Evolutionary conservation across 2,329 filamentous ascomycete species (phyloP).

Genomic region (Ramularia endophylla): DNA sequence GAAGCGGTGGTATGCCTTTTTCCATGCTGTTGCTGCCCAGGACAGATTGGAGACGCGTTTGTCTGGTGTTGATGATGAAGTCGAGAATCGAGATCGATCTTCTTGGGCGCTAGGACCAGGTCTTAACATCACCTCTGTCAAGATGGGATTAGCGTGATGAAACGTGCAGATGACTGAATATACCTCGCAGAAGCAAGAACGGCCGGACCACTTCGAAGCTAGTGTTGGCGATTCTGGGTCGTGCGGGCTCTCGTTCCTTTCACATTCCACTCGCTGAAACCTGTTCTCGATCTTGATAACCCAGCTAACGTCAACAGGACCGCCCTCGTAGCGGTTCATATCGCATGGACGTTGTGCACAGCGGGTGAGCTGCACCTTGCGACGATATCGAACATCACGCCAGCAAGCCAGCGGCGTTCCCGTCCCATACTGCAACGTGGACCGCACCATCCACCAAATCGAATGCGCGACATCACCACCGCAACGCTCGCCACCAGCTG

Average conservation of each 20-base stretch:
- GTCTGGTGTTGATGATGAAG: not conserved
- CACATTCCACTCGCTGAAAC: not conserved
- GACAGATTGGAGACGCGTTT: not conserved
- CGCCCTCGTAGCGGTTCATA: not conserved
- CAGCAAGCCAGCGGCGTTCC: constrained; percentile 2
- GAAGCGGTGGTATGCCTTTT: constrained; percentile 50
- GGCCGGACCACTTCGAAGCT: not conserved
- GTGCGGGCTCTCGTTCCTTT: not conserved
- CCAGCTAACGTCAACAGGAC: not conserved
- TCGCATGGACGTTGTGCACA: no score
- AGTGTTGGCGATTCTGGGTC: not conserved
- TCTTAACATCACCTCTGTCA: no score
- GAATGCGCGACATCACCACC: not conserved
- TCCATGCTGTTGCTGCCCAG: constrained; percentile 15
- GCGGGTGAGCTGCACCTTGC: not conserved
- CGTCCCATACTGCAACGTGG: constrained; percentile 7
- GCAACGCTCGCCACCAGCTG: not conserved
- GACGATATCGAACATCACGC: not conserved
- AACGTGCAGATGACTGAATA: no score
- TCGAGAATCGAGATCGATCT: no score
- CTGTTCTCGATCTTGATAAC: not conserved
- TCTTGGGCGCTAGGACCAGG: no score
- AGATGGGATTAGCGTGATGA: no score
- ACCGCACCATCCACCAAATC: not conserved
- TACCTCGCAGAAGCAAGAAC: no score